These are phyloP conservation scores for Linum tenue DNA, from an alignment of 345 rosid genomes.

Conservation along the genomic window DNA sequence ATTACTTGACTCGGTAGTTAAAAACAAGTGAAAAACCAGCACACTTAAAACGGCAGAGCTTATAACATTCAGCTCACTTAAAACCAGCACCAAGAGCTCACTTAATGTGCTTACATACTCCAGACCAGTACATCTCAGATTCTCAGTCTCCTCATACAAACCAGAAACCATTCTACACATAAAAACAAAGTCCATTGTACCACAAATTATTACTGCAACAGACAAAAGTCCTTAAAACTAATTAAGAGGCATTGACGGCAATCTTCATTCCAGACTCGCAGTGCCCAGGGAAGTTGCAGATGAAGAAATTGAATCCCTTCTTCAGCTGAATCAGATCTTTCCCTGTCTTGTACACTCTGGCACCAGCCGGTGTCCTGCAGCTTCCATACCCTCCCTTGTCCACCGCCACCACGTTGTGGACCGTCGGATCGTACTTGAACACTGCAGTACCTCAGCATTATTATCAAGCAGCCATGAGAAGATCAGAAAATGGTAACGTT, in stretches of 20 bases:
- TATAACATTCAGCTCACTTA: too few relatives aligned
- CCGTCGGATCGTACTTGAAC: slow-evolving; percentile 32
- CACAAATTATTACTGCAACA: too few relatives aligned
- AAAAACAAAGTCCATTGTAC: too few relatives aligned
- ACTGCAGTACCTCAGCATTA: slow-evolving; percentile 15
- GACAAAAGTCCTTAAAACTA: background rate
- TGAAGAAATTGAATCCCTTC: slow-evolving; percentile 42
- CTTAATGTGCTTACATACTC: too few relatives aligned
- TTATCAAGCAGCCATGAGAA: background rate
- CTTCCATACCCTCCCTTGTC: slow-evolving; percentile 24
- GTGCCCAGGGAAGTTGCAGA: slow-evolving; percentile 40
- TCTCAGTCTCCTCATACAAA: too few relatives aligned
- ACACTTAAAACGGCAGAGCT: too few relatives aligned
- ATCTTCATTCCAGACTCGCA: slow-evolving; percentile 45
- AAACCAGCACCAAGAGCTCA: too few relatives aligned
- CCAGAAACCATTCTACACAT: too few relatives aligned
- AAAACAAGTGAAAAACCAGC: too few relatives aligned
- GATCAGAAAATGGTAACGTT: background rate
- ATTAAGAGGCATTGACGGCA: slow-evolving; percentile 29
- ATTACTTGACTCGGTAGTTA: too few relatives aligned
- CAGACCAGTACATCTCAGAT: too few relatives aligned
- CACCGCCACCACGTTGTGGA: slow-evolving; percentile 42
- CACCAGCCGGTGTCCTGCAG: slow-evolving; percentile 29
- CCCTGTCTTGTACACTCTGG: slow-evolving; percentile 33
- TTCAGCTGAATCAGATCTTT: slow-evolving; percentile 31